phyloP scores from a whole-genome alignment of 768 basidiomycete genomes.

The Kwoniella shandongensis region DNA sequence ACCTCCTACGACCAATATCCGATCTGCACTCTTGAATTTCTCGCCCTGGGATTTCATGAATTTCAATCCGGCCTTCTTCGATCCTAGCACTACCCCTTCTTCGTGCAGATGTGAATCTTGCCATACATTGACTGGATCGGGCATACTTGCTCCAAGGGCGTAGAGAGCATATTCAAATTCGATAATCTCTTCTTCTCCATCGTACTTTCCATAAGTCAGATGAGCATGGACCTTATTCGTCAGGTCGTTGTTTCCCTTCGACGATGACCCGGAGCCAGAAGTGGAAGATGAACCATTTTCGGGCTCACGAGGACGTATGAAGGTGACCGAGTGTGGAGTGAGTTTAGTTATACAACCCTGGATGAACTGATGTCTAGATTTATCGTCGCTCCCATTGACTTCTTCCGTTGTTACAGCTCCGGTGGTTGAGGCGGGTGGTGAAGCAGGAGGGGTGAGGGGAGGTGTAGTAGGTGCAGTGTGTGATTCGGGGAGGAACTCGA shows the following conservation, averaged over 20 bases:
- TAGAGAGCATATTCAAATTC: slow-evolving; percentile 51
- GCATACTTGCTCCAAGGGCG: slow-evolving; percentile 49
- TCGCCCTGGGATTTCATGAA: slow-evolving; percentile 49
- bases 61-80: slow-evolving; percentile 48
- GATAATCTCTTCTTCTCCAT: slow-evolving; percentile 44
- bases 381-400: slow-evolving; percentile 9
- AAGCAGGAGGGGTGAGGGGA: slow-evolving; percentile 19
- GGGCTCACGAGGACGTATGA: slow-evolving; percentile 18
- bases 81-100: slow-evolving; percentile 26
- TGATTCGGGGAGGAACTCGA: slow-evolving; percentile 17
- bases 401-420: neutral
- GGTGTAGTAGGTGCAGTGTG: slow-evolving; percentile 8
- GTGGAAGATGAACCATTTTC: neutral
- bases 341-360: slow-evolving; percentile 30
- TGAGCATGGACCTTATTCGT: slow-evolving; percentile 2
- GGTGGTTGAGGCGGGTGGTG: neutral
- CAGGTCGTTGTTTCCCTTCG: neutral
- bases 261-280: no score
- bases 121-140: slow-evolving; percentile 51
- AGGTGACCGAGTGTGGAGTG: slow-evolving; percentile 32
- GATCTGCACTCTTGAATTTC: slow-evolving; percentile 40
- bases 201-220: slow-evolving; percentile 21
- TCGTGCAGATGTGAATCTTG: slow-evolving; percentile 28
- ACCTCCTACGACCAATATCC: slow-evolving; percentile 55
- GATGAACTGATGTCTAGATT: slow-evolving; percentile 27